Conservation (phyloP, 2,329 filamentous ascomycete species). For the Colletotrichum sp. region DNA sequence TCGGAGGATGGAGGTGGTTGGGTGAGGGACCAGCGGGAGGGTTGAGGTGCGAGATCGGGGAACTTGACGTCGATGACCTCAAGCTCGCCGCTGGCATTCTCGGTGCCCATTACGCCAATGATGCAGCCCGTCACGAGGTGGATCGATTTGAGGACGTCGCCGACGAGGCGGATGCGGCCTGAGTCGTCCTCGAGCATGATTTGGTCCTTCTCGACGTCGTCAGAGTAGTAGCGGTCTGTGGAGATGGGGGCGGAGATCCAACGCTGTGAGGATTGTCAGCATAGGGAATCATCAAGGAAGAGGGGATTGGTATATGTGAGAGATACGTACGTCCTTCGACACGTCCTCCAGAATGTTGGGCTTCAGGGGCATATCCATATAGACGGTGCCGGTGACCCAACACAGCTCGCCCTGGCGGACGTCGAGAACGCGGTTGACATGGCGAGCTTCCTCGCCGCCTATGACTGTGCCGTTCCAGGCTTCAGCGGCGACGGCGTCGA, state of each 20-base stretch:
- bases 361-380: slow-evolving; percentile 96
- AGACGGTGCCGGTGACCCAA: slow-evolving; percentile 94
- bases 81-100: slow-evolving; percentile 90
- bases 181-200: slow-evolving; percentile 96
- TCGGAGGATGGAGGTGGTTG: slow-evolving; percentile 44
- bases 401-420: slow-evolving; percentile 94
- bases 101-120: slow-evolving; percentile 91
- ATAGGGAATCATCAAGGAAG: neutral
- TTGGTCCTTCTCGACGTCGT: slow-evolving; percentile 60
- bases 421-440: slow-evolving; percentile 88
- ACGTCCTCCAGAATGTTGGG: slow-evolving; percentile 96
- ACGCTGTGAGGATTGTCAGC: slow-evolving; percentile 57
- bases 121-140: slow-evolving; percentile 92
- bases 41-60: slow-evolving; percentile 84
- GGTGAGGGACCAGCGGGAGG: slow-evolving; percentile 76
- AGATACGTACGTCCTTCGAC: slow-evolving; percentile 76
- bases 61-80: slow-evolving; percentile 91
- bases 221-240: slow-evolving; percentile 76
- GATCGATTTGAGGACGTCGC: slow-evolving; percentile 68
- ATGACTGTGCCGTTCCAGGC: slow-evolving; percentile 83
- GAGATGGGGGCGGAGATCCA: slow-evolving; percentile 86
- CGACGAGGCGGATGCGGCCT: slow-evolving; percentile 81
- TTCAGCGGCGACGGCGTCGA: slow-evolving; percentile 74
- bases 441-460: slow-evolving; percentile 74
- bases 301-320: neutral